phyloP scores from a whole-genome alignment of 2,329 filamentous ascomycete species.

The Neonectria magnoliae region DNA sequence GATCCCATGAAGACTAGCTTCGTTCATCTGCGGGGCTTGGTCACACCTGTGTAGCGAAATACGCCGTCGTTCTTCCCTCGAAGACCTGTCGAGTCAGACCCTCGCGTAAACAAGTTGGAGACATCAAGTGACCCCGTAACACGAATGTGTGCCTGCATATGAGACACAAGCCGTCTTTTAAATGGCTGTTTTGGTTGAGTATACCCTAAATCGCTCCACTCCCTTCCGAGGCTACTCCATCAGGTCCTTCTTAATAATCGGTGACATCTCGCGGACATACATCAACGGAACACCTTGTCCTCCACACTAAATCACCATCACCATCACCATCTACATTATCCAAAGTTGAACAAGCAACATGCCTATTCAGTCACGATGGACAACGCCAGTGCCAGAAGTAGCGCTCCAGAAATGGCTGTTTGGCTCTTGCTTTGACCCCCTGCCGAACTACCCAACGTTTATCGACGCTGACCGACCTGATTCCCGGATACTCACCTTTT shows the following conservation, averaged over 20 bases:
- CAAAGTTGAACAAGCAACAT: not conserved
- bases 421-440: slow-evolving; percentile 53
- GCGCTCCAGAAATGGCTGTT: slow-evolving; percentile 67
- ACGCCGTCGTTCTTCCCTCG: not conserved
- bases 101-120: not conserved
- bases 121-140: not conserved
- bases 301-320: not conserved
- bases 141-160: not conserved
- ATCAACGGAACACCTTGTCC: not conserved
- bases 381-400: not conserved
- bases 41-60: not conserved
- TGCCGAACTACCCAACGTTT: slow-evolving; percentile 57
- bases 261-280: not conserved
- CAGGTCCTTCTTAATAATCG: not conserved
- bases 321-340: not conserved
- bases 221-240: not conserved
- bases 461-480: slow-evolving; percentile 75
- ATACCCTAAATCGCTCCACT: not conserved
- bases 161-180: no score
- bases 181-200: no score
- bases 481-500: slow-evolving; percentile 70
- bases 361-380: not conserved
- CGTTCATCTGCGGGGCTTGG: not conserved
- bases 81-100: not conserved
- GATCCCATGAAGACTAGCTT: not conserved